Conservation (phyloP, 1,284 basidiomycete species). For the Cutaneotrichosporon sp. region DNA sequence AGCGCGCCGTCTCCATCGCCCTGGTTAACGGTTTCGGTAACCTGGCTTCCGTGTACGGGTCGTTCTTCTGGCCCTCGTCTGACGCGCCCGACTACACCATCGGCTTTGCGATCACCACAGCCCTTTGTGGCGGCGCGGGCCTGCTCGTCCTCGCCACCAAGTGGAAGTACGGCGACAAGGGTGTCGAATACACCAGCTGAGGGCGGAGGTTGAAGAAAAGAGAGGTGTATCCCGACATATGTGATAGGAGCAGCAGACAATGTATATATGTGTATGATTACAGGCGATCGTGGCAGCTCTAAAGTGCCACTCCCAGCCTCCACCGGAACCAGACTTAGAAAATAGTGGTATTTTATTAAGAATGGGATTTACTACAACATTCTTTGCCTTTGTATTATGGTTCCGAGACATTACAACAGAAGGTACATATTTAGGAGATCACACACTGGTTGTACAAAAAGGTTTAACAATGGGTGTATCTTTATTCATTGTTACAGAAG, state of each 20-base stretch:
- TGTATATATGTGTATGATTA: too few relatives aligned
- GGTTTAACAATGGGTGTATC: constrained; percentile 24
- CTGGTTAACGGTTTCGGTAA: constrained; percentile 51
- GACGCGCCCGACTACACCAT: constrained; percentile 43
- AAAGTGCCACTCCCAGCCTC: too few relatives aligned
- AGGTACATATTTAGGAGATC: constrained; percentile 50
- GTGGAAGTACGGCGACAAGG: constrained; percentile 43
- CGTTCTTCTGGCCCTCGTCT: constrained; percentile 49
- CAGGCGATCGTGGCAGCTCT: too few relatives aligned
- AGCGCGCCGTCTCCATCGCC: constrained; percentile 49
- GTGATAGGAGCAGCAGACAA: too few relatives aligned
- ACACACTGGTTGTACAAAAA: constrained; percentile 52
- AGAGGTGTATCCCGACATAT: too few relatives aligned
- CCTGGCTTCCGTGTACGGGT: constrained; percentile 48
- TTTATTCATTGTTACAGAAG: constrained; percentile 33
- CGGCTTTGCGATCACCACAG: constrained; percentile 48
- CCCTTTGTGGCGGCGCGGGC: constrained; percentile 38
- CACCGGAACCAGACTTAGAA: constrained; percentile 18
- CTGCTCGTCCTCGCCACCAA: constrained; percentile 29
- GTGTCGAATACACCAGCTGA: constrained; percentile 23
- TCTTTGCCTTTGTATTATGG: constrained; percentile 42
- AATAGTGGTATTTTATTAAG: constrained; percentile 35
- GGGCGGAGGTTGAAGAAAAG: too few relatives aligned
- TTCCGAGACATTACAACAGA: constrained; percentile 47
- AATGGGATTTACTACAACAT: constrained; percentile 41